Percentiles rank a stretch among this genome's conserved stretches.
These are phyloP conservation scores for Rhizopus delemar DNA, from an alignment of 371 early-diverging fungal species.

Conservation along the genomic window DNA sequence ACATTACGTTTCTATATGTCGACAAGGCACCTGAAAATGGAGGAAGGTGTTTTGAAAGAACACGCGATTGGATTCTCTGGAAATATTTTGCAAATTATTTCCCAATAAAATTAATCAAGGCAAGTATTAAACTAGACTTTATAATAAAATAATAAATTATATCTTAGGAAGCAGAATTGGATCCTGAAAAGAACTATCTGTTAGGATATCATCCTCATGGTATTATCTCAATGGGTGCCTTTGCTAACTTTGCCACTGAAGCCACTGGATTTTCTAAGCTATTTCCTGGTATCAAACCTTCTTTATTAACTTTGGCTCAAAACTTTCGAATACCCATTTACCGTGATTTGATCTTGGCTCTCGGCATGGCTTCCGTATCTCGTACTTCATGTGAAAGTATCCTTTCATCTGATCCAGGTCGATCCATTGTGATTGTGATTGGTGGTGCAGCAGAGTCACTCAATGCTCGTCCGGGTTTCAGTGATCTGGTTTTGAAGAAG, in stretches of 20 bases:
- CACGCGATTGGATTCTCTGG: conserved; percentile 66
- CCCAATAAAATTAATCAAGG: conserved; percentile 74
- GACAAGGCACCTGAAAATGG: conserved; percentile 70
- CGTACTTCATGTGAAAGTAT: conserved; percentile 72
- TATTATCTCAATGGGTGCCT: conserved; percentile 82
- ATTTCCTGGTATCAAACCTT: conserved; percentile 69
- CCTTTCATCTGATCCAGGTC: conserved; percentile 73
- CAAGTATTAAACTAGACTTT: conserved; percentile 22
- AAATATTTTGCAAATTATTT: conserved; percentile 78
- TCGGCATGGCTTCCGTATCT: conserved; percentile 77
- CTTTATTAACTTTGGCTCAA: conserved; percentile 60
- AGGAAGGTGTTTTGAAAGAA: conserved; percentile 65
- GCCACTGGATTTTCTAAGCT: conserved; percentile 64
- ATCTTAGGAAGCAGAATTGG: conserved; percentile 68
- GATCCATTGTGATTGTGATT: conserved; percentile 75
- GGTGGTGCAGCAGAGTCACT: conserved; percentile 83
- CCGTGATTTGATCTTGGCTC: conserved; percentile 69
- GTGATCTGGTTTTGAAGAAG: conserved; percentile 68
- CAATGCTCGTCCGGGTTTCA: conserved; percentile 63
- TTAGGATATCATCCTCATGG: conserved; percentile 86
- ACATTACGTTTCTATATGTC: conserved; percentile 60
- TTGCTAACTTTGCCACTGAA: conserved; percentile 80
- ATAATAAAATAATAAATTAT: background rate
- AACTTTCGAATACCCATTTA: conserved; percentile 77
- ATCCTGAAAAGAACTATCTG: conserved; percentile 73